These are phyloP conservation scores for Daldinia childiae DNA, from an alignment of 495 filamentous ascomycete species.

Conservation along the genomic window DNA sequence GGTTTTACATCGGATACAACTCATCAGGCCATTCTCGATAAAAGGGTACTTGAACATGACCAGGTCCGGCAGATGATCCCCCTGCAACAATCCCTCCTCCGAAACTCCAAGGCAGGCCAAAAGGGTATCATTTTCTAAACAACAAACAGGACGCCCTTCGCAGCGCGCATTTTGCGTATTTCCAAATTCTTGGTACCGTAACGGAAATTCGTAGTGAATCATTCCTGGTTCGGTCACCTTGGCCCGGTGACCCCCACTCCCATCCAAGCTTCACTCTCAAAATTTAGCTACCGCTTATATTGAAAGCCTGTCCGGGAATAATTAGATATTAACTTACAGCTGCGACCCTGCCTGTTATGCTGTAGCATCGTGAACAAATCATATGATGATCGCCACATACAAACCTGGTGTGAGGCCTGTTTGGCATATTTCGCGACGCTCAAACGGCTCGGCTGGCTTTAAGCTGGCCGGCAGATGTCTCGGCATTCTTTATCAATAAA, in stretches of 20 bases:
- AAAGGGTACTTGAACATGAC: conserved; percentile 31
- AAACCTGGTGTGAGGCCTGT: conserved; percentile 17
- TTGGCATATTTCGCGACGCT: conserved; percentile 20
- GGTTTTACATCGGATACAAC: conserved; percentile 38
- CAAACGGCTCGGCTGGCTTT: conserved; percentile 27
- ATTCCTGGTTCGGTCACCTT: conserved; percentile 40
- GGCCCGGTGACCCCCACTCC: conserved; percentile 38
- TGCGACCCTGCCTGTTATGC: conserved; percentile 30
- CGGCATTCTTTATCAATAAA: conserved; percentile 49
- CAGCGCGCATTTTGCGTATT: conserved; percentile 8
- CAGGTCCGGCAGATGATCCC: conserved; percentile 32
- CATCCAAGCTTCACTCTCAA: conserved; percentile 40
- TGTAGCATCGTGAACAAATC: conserved; percentile 35
- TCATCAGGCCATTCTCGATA: conserved; percentile 37
- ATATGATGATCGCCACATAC: conserved; percentile 38
- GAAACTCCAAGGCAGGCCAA: conserved; percentile 25
- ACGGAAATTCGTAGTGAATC: conserved; percentile 32
- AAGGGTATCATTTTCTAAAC: conserved; percentile 42
- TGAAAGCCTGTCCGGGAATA: conserved; percentile 31
- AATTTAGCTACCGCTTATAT: conserved; percentile 29
- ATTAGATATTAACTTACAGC: conserved; percentile 39
- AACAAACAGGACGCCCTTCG: conserved; percentile 30
- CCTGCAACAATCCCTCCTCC: conserved; percentile 25
- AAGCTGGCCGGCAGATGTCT: conserved; percentile 33
- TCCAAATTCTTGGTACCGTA: conserved; percentile 38